Evolutionary conservation across 257 asterid genomes (phyloP).

Genomic region (Salvia rosmarinus): DNA sequence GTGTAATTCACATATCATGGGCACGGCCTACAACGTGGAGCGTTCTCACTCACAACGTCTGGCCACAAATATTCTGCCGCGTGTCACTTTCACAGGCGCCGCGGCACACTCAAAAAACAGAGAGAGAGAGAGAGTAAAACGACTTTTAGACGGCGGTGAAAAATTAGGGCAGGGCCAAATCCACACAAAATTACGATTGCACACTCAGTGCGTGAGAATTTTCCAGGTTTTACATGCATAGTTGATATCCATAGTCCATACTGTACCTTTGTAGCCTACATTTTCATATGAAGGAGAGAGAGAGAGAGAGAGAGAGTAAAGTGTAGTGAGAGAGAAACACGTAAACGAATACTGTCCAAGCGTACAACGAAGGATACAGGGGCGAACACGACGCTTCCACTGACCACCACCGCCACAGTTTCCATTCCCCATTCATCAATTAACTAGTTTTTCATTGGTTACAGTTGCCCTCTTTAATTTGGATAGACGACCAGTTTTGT

Average conservation of each 20-base stretch:
- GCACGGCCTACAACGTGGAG: background rate
- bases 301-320: constrained; percentile 4
- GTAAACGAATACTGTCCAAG: constrained; percentile 86
- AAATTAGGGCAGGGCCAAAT: constrained; percentile 11
- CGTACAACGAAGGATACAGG: constrained; percentile 54
- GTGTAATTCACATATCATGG: background rate
- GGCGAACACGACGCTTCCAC: constrained; percentile 53
- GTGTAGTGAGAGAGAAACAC: constrained; percentile 49
- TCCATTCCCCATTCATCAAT: constrained; percentile 27
- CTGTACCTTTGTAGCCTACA: background rate
- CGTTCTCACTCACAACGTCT: background rate
- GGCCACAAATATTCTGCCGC: constrained; percentile 17
- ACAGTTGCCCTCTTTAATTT: background rate
- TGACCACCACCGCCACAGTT: constrained; percentile 34
- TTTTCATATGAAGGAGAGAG: constrained; percentile 24
- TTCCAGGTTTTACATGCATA: constrained; percentile 22
- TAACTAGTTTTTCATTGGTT: background rate
- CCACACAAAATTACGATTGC: constrained; percentile 2
- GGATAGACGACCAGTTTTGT: background rate
- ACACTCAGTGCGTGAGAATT: constrained; percentile 17
- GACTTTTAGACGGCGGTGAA: constrained; percentile 11
- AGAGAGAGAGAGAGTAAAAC: constrained; percentile 4
- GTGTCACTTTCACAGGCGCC: background rate
- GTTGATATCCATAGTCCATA: background rate
- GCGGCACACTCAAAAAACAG: background rate